These are phyloP conservation scores for Alternaria incomplexa DNA, from an alignment of 2,329 filamentous ascomycete species.

Conservation along the genomic window DNA sequence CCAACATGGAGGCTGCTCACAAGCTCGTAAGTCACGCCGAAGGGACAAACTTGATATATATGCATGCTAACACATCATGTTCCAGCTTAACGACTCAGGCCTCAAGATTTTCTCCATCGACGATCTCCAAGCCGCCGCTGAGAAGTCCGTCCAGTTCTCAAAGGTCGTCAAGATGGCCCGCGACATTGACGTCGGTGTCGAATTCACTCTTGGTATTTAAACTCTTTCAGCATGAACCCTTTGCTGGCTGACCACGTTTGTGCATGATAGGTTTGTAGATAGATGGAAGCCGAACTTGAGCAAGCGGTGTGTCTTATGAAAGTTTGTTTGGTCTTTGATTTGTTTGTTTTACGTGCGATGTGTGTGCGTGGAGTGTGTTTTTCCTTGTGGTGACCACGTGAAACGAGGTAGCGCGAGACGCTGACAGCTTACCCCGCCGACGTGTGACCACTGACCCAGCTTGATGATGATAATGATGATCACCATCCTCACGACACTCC, in stretches of 20 bases:
- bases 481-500: background rate
- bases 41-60: background rate
- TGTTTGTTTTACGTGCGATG: no score
- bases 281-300: background rate
- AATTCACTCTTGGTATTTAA: slow-evolving; percentile 74
- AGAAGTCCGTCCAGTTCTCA: slow-evolving; percentile 98
- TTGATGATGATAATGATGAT: background rate
- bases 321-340: background rate
- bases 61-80: background rate
- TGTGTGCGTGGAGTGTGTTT: no score
- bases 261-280: slow-evolving; percentile 2
- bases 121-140: slow-evolving; percentile 93
- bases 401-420: background rate
- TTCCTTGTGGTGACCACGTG: no score
- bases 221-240: slow-evolving; percentile 9
- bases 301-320: background rate
- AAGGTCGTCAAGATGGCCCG: slow-evolving; percentile 99
- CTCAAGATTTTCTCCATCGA: slow-evolving; percentile 99
- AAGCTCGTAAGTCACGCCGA: slow-evolving; percentile 63
- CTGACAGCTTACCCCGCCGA: background rate
- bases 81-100: slow-evolving; percentile 88
- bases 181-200: slow-evolving; percentile 93
- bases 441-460: background rate
- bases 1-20: slow-evolving; percentile 95
- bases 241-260: slow-evolving; percentile 11